Base-by-base conservation (phyloP, 1,284 basidiomycete species). In the Naganishia cerealis region DNA sequence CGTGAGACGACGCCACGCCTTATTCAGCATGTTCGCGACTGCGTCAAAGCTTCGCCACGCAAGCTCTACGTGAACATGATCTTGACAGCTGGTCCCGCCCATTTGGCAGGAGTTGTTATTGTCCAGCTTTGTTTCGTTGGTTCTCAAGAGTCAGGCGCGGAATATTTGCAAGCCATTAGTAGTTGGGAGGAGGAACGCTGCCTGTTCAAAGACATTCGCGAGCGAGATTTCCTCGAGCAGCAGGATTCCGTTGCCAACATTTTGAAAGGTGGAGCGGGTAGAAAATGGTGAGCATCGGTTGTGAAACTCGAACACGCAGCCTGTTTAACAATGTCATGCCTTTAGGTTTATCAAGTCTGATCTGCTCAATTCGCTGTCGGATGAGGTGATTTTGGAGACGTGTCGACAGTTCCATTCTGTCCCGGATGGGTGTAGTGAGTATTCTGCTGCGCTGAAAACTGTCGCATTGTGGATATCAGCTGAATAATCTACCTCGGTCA, bases 201-300 rank as follows among this genome's bases (percentile, higher is more conserved):
- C 74, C 77, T 94, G 65, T 83, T 95, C 68, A 92, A 93, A 73
- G 92, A 94, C 77, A 90, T 95, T 1, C 85, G 90, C 71, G 92
- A 94, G 79, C 90, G 94, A 77, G 89, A 86, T 67, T 94, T 92
- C 79, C 79, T 92, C 70, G 85, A 87, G 73, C 92, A 95, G 78
- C 93, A 95, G 79, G 89, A 93, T 72, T 92, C 90, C 68, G 87
- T 94, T 4, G 91, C 91, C 15, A 90, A 94, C 78, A 89, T 94
- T 12, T 79, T 95, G 67, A 87, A 90, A 72, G 91, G 88, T 26
- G 91, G 89, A 87, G 87, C 86, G 55, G 91, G 90, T 7, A 83
- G 90, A 61, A 91, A 92, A 76, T 94, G 91, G 92, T 75, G 21
- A 72, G 74, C 74, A 13, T 13, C 24, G 12, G 33, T 18, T 26